Percentiles rank a stretch among this genome's conserved stretches.
Evolutionary conservation across 129 eudicot species (phyloP).

Genomic region (Flaveria sonorensis): DNA sequence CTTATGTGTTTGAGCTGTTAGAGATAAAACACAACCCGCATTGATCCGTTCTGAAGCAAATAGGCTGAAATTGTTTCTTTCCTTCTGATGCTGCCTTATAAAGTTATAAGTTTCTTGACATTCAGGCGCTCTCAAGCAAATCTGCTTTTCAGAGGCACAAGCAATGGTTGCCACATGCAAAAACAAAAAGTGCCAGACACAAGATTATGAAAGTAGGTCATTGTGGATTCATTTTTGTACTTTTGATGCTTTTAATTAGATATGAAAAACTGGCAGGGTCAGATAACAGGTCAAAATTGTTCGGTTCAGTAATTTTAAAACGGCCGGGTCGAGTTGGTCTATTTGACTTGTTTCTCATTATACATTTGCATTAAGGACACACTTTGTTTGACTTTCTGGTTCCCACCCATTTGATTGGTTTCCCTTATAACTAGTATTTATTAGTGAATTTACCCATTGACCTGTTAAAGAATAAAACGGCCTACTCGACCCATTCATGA

Average conservation of each 20-base stretch:
- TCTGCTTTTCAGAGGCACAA: constrained; percentile 89
- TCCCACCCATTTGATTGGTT: not conserved
- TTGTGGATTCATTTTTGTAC: not conserved
- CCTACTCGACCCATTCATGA: not conserved
- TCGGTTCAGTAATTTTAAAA: not conserved
- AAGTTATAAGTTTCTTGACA: constrained; percentile 16
- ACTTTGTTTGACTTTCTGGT: not conserved
- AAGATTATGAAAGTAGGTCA: constrained; percentile 82
- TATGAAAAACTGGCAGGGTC: not conserved
- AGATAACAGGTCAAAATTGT: not conserved
- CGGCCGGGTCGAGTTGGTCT: not conserved
- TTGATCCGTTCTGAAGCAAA: not conserved
- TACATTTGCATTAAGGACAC: not conserved
- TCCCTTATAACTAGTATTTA: not conserved
- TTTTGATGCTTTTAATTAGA: not conserved
- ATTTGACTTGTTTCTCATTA: not conserved
- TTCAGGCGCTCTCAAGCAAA: constrained; percentile 75
- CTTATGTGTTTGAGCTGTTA: not conserved
- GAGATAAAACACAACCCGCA: not conserved
- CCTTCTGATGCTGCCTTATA: not conserved
- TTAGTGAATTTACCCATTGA: constrained; percentile 3
- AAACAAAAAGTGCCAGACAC: constrained; percentile 95
- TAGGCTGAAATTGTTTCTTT: not conserved
- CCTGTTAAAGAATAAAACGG: not conserved
- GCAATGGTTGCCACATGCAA: constrained; percentile 93